These are phyloP conservation scores for Calonectria montana DNA, from an alignment of 2,329 filamentous ascomycete genomes.

Conservation along the genomic window DNA sequence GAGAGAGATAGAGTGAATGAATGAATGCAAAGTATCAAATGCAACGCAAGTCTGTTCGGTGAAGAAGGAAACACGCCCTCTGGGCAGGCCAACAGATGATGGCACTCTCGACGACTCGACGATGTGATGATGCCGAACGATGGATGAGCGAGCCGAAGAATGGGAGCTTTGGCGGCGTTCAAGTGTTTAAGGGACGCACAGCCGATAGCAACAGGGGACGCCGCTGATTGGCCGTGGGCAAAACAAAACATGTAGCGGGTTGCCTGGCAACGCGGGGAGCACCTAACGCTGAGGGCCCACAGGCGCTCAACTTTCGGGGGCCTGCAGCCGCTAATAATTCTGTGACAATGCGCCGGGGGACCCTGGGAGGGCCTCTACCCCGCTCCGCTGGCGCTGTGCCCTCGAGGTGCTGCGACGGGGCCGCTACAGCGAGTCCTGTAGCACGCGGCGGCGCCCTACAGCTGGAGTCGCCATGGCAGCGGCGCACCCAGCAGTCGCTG, in stretches of 20 bases:
- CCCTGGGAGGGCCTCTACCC: constrained; percentile 29
- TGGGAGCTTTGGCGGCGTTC: constrained; percentile 40
- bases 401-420: constrained; percentile 30
- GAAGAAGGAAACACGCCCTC: constrained; percentile 41
- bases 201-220: constrained; percentile 27
- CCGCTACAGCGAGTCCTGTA: constrained; percentile 29
- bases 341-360: constrained; percentile 41
- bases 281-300: constrained; percentile 23
- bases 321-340: constrained; percentile 42
- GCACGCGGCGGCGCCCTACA: constrained; percentile 27
- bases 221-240: constrained; percentile 45
- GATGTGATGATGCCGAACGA: constrained; percentile 40
- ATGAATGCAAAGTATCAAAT: constrained; percentile 42
- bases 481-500: constrained; percentile 36
- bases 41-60: constrained; percentile 33
- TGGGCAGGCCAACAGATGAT: constrained; percentile 32
- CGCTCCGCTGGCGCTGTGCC: constrained; percentile 38
- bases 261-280: constrained; percentile 38
- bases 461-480: constrained; percentile 47
- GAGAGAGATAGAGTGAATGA: constrained; percentile 16
- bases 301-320: constrained; percentile 15
- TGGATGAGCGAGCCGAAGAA: constrained; percentile 36
- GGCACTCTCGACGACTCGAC: constrained; percentile 40
- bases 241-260: constrained; percentile 47
- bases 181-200: constrained; percentile 48